Evolutionary conservation across 2,329 filamentous ascomycete species (phyloP), one percentile per base, ranked within the genome.

Genomic region (Emmonsiellopsis sp.): DNA sequence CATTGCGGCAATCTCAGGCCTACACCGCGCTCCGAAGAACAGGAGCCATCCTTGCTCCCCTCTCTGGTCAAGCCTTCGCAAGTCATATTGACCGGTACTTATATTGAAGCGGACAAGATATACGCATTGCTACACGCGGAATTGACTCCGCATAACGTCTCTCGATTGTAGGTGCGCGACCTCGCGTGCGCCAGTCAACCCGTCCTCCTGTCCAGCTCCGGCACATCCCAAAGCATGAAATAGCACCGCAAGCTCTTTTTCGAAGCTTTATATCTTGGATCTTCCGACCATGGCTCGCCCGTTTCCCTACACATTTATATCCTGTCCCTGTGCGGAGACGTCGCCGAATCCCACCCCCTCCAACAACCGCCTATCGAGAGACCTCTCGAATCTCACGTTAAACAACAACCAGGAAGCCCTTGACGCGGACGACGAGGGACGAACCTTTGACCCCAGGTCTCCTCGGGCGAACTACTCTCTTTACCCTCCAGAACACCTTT

Each of bases 381-480:
- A 59, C 33, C 51, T 58, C 33, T 58, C 58, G 13, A 52, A 42
- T 11, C 43, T 60, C n/a, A 52, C 52, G 2, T 52, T 60, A n/a
- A 45, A 40, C 14, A 39, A 32, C 13, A 63, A 65, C 44, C 60
- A 62, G 11, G 53, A 66, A 11, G 58, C 62, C 34, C 63, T 69
- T 6, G 64, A 68, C 42, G 73, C 80, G 32, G 84, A 88, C 49
- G 84, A 87, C 55, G 86, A 89, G 59, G 87, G 88, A 55, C 78
- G 80, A 57, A 86, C 88, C 3, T 95, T 98, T 69, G 87, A 98
- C 66, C 90, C 93, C 2, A 84, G 87, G 62, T 84, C 85, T 56
- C 82, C 87, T 13, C 85, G 91, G 39, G 87, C 93, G 55, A 93
- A 90, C 68, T 97, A 89, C 76, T 91, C 89, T 60, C 77, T 98